A percentile compares a stretch with the other conserved stretches of the same genome.
phyloP scores from a whole-genome alignment of 1,284 basidiomycete genomes.

The Volvariella volvacea region DNA sequence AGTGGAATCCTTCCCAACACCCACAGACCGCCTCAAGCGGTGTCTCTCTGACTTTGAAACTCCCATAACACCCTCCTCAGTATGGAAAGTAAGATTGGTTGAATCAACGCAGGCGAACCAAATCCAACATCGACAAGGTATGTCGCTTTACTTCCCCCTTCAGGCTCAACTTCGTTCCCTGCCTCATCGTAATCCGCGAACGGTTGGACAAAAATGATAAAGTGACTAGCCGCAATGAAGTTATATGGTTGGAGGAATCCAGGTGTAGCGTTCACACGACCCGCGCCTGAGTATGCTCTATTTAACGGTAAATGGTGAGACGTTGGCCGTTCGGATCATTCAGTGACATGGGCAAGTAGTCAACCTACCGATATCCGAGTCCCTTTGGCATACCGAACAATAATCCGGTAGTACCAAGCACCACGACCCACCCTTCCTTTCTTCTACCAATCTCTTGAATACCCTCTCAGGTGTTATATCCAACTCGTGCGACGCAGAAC shows the following conservation, averaged over 20 bases:
- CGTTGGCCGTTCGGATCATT: too few relatives aligned
- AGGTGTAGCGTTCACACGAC: slow-evolving; percentile 18
- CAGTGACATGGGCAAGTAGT: slow-evolving; percentile 13
- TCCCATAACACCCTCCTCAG: too few relatives aligned
- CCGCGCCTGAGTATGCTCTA: slow-evolving; percentile 22
- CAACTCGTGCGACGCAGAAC: slow-evolving; percentile 23
- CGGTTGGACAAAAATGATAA: slow-evolving; percentile 32
- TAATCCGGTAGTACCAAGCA: slow-evolving; percentile 30
- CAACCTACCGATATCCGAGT: slow-evolving; percentile 30
- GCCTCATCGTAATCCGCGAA: slow-evolving; percentile 12
- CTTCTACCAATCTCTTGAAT: slow-evolving; percentile 22
- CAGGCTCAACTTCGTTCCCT: too few relatives aligned
- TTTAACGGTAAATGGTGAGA: too few relatives aligned
- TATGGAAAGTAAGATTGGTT: too few relatives aligned
- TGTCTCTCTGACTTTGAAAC: too few relatives aligned
- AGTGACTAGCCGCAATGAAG: slow-evolving; percentile 20
- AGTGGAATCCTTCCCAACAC: too few relatives aligned
- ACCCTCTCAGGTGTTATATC: slow-evolving; percentile 22
- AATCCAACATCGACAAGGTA: too few relatives aligned
- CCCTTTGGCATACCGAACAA: slow-evolving; percentile 29
- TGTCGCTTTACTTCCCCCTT: too few relatives aligned
- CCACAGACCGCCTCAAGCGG: too few relatives aligned
- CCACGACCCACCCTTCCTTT: slow-evolving; percentile 24
- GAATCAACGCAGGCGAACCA: too few relatives aligned
- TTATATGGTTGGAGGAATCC: too few relatives aligned